A percentile compares a stretch with the other conserved stretches of the same genome.
These are phyloP conservation scores for Amylocarpus encephaloides DNA, from an alignment of 2,329 filamentous ascomycete species.

Conservation along the genomic window DNA sequence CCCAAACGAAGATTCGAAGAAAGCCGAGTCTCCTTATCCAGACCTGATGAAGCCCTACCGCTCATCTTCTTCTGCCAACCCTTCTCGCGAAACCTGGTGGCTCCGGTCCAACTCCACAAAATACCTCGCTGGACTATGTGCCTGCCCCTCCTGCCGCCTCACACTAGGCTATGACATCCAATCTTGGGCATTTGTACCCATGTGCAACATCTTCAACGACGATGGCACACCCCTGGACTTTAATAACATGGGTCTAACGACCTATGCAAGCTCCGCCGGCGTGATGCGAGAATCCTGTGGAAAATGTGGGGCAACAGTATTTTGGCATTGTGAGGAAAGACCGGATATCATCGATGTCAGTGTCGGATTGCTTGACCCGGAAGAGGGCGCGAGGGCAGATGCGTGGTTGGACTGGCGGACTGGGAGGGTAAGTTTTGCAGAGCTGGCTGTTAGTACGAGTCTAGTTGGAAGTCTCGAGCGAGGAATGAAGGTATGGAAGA, in stretches of 20 bases:
- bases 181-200: constrained; percentile 59
- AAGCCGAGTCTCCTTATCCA: constrained; percentile 43
- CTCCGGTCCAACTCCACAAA: constrained; percentile 33
- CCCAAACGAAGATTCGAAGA: constrained; percentile 41
- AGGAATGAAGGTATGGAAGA: constrained; percentile 21
- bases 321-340: constrained; percentile 51
- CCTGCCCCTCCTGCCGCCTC: constrained; percentile 56
- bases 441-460: constrained; percentile 22
- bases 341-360: constrained; percentile 57
- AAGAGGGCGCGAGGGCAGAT: constrained; percentile 48
- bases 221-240: constrained; percentile 32
- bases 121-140: constrained; percentile 55
- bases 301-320: constrained; percentile 56
- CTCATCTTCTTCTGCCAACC: constrained; percentile 36
- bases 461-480: constrained; percentile 19
- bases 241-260: constrained; percentile 40
- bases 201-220: constrained; percentile 47
- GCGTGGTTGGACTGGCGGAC: constrained; percentile 58
- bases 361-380: constrained; percentile 48
- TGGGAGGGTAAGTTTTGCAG: constrained; percentile 48
- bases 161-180: constrained; percentile 57
- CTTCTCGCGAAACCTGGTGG: constrained; percentile 25
- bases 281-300: constrained; percentile 56
- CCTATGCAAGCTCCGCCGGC: constrained; percentile 47
- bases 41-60: constrained; percentile 48